phyloP scores from a whole-genome alignment of 148 eudicot genomes.

The Persicaria tinctoria region DNA sequence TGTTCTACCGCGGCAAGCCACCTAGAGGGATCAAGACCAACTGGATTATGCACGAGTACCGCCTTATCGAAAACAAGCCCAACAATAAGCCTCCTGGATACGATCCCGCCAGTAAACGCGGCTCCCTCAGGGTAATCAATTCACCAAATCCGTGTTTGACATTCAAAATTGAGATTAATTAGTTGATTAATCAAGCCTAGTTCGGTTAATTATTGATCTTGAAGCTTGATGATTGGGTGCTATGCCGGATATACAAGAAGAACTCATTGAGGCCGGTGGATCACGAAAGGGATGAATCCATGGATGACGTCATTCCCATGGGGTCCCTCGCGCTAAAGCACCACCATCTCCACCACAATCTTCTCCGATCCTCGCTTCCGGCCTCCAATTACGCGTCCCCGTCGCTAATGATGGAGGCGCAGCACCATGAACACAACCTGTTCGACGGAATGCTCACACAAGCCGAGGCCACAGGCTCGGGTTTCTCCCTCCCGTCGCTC shows the following conservation, averaged over 20 bases:
- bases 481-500: constrained; percentile 11
- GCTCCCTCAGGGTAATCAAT: constrained; percentile 54
- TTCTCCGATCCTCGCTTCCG: constrained; percentile 16
- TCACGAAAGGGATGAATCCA: constrained; percentile 46
- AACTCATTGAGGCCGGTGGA: constrained; percentile 52
- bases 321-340: not conserved
- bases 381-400: not conserved
- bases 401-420: constrained; percentile 5
- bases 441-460: constrained; percentile 29
- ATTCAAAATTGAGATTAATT: too few relatives aligned
- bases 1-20: constrained; percentile 60
- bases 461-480: constrained; percentile 17
- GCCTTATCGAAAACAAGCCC: constrained; percentile 32
- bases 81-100: constrained; percentile 47
- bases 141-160: too few relatives aligned
- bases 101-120: constrained; percentile 35
- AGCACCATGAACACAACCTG: constrained; percentile 28
- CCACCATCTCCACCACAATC: constrained; percentile 18
- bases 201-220: not conserved
- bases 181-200: not conserved
- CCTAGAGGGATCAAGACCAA: constrained; percentile 58
- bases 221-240: constrained; percentile 93
- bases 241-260: constrained; percentile 90
- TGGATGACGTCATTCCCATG: constrained; percentile 29
- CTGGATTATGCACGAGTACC: constrained; percentile 73